phyloP scores from a whole-genome alignment of 495 filamentous ascomycete species.

The Chaetomium cochliodes region DNA sequence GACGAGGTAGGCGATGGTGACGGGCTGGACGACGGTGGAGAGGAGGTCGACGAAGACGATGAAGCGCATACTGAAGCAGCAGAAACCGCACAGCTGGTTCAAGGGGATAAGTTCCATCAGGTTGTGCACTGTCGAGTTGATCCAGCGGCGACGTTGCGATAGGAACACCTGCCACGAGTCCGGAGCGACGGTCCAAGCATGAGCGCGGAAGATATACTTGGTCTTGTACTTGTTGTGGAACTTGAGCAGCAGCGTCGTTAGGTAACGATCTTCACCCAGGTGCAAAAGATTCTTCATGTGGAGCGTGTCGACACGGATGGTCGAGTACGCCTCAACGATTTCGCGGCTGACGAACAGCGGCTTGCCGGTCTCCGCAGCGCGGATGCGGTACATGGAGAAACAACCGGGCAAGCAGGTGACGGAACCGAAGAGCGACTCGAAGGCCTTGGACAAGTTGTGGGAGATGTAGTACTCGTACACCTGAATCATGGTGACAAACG shows the following conservation, averaged over 20 bases:
- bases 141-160: constrained; percentile 98
- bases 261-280: constrained; percentile 90
- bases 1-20: constrained; percentile 84
- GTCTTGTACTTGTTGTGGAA: constrained; percentile 92
- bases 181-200: constrained; percentile 94
- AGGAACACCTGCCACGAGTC: constrained; percentile 92
- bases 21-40: constrained; percentile 87
- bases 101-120: constrained; percentile 92
- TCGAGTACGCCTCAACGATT: constrained; percentile 78
- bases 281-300: constrained; percentile 99
- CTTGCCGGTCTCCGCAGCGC: constrained; percentile 89
- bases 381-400: constrained; percentile 97
- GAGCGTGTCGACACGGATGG: constrained; percentile 93
- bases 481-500: constrained; percentile 96
- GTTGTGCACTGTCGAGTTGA: constrained; percentile 99
- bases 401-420: constrained; percentile 97
- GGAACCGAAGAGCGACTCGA: constrained; percentile 94
- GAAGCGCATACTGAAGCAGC: constrained; percentile 99
- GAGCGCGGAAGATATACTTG: constrained; percentile 89
- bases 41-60: constrained; percentile 93
- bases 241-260: constrained; percentile 94
- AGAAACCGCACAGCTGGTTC: constrained; percentile 95
- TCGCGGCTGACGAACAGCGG: constrained; percentile 93
- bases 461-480: constrained; percentile 99
- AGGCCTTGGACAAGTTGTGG: constrained; percentile 97